Base-by-base conservation (phyloP, 129 eudicot species). In the Deinandra increscens region DNA sequence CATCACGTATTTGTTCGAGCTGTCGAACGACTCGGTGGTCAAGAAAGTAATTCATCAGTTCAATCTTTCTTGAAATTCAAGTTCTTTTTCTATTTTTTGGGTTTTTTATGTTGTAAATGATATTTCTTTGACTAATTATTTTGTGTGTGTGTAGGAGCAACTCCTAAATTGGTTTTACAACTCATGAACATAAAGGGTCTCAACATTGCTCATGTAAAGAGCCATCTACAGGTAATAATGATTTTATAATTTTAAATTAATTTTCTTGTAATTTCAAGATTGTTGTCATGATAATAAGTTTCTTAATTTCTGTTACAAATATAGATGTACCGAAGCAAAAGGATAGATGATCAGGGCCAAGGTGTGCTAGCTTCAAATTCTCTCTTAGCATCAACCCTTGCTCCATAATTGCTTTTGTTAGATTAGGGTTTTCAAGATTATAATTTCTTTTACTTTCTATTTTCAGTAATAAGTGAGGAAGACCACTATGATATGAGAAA, bases 141-240 rank as follows among this genome's bases (percentile, higher is more conserved):
- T 31, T 60, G 69, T 58, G 18, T 58, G 13, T 58, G 39, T 58
- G 20, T 34, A 82, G 87, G 87, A 66, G 87, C 87, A 75, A 82
- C 87, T 51, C 87, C 87, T 50, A 82, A 82, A 79, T 66, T 82
- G 50, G 87, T 82, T 65, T 74, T 82, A 54, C 83, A 82, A 48
- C 79, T 82, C 22, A 82, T 82, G 87, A 82, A 82, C 80, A 75
- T 82, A 80, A 82, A 82, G 74, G 87, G 81, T 60, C 78, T 82
- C 19, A 82, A 72, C 75, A 82, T 82, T 69, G 83, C 87, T 74
- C 87, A 82, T 82, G 83, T 82, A 17, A 82, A 82, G 74, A 82
- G 87, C 59, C 87, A 82, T 58, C 70, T 82, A 17, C 87, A 82
- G 83, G 87, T 82, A 51, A 8, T 82, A 51, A 8, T 37, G 19